Evolutionary conservation across 768 basidiomycete genomes (phyloP).

Genomic region (Lenzites betulinus): DNA sequence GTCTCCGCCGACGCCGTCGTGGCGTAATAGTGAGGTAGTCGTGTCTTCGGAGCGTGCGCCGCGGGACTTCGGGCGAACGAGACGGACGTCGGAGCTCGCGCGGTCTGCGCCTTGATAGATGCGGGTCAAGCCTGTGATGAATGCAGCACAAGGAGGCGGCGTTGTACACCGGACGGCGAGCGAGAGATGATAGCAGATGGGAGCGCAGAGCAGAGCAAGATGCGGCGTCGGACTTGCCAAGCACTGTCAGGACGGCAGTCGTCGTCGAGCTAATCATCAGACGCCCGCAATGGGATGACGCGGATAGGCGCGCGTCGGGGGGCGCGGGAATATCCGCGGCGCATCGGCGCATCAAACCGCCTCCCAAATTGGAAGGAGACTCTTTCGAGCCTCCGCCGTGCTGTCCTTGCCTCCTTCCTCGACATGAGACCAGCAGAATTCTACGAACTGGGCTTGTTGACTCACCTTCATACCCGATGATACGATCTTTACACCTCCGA

Average conservation of each 20-base stretch:
- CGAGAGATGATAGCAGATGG: not conserved
- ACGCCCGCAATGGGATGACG: not conserved
- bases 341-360: not conserved
- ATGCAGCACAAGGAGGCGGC: not conserved
- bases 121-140: not conserved
- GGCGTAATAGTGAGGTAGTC: not conserved
- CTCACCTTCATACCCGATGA: not conserved
- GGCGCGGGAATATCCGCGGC: constrained; percentile 12
- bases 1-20: not conserved
- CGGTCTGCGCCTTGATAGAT: constrained; percentile 3
- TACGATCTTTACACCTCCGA: not conserved
- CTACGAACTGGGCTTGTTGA: not conserved
- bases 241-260: too few species aligned
- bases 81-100: constrained; percentile 2
- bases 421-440: too few species aligned
- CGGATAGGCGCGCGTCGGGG: constrained; percentile 4
- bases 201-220: not conserved
- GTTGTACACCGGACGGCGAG: not conserved
- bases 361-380: not conserved
- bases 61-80: not conserved
- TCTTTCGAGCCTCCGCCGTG: too few species aligned
- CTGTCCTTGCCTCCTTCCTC: too few species aligned
- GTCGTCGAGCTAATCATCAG: not conserved
- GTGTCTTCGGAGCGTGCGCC: not conserved
- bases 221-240: too few species aligned